These are phyloP conservation scores for Nyctanthes arbortristis DNA, from an alignment of 257 asterid genomes.

Conservation along the genomic window DNA sequence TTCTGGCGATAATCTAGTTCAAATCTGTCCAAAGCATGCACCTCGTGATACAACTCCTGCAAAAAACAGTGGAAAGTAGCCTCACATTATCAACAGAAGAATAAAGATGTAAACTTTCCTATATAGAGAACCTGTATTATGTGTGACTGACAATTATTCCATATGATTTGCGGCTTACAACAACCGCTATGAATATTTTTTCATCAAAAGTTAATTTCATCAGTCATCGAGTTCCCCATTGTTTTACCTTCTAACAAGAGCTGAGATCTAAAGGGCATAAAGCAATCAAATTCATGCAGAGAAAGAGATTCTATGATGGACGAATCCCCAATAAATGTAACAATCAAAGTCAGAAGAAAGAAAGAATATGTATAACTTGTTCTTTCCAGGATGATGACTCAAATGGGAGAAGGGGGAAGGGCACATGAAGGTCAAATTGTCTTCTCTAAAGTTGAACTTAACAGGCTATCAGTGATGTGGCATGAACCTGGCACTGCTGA, in stretches of 20 bases:
- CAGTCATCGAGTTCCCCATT: neutral
- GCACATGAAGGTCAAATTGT: neutral
- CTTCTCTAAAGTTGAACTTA: neutral
- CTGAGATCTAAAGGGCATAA: neutral
- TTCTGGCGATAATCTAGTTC: slow-evolving; percentile 87
- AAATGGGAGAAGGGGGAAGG: neutral
- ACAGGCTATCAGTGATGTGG: neutral
- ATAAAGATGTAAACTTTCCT: slow-evolving; percentile 14
- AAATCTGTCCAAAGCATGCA: slow-evolving; percentile 89
- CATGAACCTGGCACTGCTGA: neutral
- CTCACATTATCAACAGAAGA: slow-evolving; percentile 18
- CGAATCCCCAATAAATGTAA: neutral
- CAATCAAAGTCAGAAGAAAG: neutral
- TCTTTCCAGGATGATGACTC: neutral
- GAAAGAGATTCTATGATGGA: neutral
- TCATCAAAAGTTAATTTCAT: slow-evolving; percentile 12
- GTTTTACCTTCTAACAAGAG: neutral
- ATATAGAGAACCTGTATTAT: slow-evolving; percentile 8
- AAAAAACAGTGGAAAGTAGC: slow-evolving; percentile 25
- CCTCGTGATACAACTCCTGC: slow-evolving; percentile 96
- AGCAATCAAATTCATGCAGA: neutral
- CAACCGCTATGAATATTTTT: neutral
- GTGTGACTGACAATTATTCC: neutral
- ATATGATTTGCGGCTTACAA: neutral
- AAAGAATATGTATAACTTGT: neutral